A percentile compares a stretch with the other conserved stretches of the same genome.
These are phyloP conservation scores for Neofusicoccum cordaticola DNA, from an alignment of 2,329 filamentous ascomycete genomes.

Conservation along the genomic window DNA sequence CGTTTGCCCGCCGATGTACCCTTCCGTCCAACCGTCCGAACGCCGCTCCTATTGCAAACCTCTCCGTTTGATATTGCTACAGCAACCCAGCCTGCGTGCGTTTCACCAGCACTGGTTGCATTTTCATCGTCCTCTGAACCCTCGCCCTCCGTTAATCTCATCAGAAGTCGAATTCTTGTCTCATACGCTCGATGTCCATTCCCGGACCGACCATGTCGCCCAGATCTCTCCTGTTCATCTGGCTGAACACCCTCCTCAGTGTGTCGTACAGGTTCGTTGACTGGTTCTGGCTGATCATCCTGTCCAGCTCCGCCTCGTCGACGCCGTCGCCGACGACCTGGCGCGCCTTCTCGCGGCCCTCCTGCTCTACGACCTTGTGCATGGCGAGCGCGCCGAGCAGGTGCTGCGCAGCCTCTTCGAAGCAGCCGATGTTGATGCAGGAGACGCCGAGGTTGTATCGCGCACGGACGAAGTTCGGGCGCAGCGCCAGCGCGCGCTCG, in stretches of 20 bases:
- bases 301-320: constrained; percentile 72
- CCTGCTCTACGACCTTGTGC: constrained; percentile 89
- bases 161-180: constrained; percentile 84
- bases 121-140: too few relatives aligned
- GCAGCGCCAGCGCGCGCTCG: constrained; percentile 82
- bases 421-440: constrained; percentile 97
- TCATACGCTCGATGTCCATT: constrained; percentile 87
- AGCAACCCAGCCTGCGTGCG: background rate
- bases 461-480: constrained; percentile 94
- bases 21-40: background rate
- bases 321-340: constrained; percentile 67
- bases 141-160: background rate
- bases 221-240: constrained; percentile 88
- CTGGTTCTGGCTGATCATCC: constrained; percentile 90
- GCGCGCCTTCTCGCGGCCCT: constrained; percentile 76
- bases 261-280: constrained; percentile 98
- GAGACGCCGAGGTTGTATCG: constrained; percentile 95
- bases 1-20: background rate
- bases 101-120: background rate
- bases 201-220: constrained; percentile 83
- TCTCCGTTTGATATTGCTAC: background rate
- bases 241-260: constrained; percentile 86
- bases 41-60: background rate
- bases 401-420: constrained; percentile 88
- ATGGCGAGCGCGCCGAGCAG: constrained; percentile 87